Conservation (phyloP, 2,329 filamentous ascomycete genomes). For the Penicillium glabrum region DNA sequence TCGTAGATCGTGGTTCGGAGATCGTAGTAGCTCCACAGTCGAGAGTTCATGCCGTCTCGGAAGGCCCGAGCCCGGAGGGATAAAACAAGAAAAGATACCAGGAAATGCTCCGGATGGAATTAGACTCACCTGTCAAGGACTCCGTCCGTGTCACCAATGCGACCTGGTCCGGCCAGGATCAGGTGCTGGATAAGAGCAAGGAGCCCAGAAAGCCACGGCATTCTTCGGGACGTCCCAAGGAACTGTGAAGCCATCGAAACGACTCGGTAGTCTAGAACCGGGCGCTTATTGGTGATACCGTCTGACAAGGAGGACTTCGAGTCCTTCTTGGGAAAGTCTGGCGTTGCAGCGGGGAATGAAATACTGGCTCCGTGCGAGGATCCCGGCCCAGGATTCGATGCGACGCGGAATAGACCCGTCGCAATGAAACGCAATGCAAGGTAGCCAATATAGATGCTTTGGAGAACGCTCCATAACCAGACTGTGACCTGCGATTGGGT, state of each 20-base stretch:
- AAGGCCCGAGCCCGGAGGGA: constrained; percentile 14
- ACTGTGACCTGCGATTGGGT: constrained; percentile 37
- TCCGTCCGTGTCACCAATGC: constrained; percentile 71
- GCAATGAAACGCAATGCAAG: constrained; percentile 66
- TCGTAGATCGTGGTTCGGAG: constrained; percentile 34
- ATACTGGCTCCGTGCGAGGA: constrained; percentile 35
- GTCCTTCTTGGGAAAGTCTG: constrained; percentile 29
- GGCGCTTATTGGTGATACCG: constrained; percentile 44
- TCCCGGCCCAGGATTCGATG: constrained; percentile 56
- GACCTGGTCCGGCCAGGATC: constrained; percentile 71
- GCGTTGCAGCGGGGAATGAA: constrained; percentile 24
- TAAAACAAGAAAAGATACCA: constrained; percentile 9
- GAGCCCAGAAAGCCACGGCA: constrained; percentile 84
- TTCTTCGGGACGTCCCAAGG: constrained; percentile 71
- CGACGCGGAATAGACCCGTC: constrained; percentile 64
- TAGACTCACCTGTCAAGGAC: constrained; percentile 82
- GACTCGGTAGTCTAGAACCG: constrained; percentile 73
- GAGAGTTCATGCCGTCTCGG: constrained; percentile 18
- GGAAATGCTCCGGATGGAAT: constrained; percentile 25
- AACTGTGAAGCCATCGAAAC: constrained; percentile 74
- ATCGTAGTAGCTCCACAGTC: constrained; percentile 33
- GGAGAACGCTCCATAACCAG: constrained; percentile 54
- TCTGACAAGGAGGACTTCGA: constrained; percentile 28
- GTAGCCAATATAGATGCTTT: constrained; percentile 53
- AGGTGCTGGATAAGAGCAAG: constrained; percentile 75